These are phyloP conservation scores for Aspergillus piperis DNA, from an alignment of 2,329 filamentous ascomycete species.

Conservation along the genomic window DNA sequence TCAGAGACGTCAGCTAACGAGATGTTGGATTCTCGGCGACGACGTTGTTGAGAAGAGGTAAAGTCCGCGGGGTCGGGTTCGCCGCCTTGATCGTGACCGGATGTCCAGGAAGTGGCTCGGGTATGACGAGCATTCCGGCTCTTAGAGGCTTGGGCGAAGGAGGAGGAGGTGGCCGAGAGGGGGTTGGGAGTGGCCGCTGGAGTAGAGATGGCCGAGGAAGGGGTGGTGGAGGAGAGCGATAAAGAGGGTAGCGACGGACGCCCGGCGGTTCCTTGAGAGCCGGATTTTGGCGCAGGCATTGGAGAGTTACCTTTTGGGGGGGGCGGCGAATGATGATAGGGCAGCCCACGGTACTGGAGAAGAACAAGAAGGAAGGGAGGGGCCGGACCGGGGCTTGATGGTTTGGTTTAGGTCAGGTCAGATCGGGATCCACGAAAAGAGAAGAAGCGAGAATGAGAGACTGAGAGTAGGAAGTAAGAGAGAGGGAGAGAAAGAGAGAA, in stretches of 20 bases:
- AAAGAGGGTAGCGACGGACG: constrained; percentile 16
- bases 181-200: constrained; percentile 26
- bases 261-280: constrained; percentile 18
- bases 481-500: neutral
- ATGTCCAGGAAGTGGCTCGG: constrained; percentile 40
- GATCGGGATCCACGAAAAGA: constrained; percentile 11
- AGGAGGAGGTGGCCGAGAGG: constrained; percentile 24
- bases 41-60: constrained; percentile 26
- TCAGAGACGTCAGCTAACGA: constrained; percentile 36
- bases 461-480: neutral
- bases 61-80: constrained; percentile 27
- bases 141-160: constrained; percentile 26
- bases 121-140: constrained; percentile 38
- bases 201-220: constrained; percentile 10
- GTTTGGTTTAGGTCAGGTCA: too few species aligned
- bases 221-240: constrained; percentile 11
- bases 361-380: neutral
- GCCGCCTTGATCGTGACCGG: constrained; percentile 33
- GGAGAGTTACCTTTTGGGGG: constrained; percentile 16
- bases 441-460: constrained; percentile 1
- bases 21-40: constrained; percentile 36
- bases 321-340: constrained; percentile 12
- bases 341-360: constrained; percentile 6
- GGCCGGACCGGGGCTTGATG: neutral
- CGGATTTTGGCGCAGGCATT: constrained; percentile 19